Percentiles rank a stretch among this genome's conserved stretches.
Evolutionary conservation across 371 early-diverging fungal species (phyloP).

Genomic region (Circinella umbellata): DNA sequence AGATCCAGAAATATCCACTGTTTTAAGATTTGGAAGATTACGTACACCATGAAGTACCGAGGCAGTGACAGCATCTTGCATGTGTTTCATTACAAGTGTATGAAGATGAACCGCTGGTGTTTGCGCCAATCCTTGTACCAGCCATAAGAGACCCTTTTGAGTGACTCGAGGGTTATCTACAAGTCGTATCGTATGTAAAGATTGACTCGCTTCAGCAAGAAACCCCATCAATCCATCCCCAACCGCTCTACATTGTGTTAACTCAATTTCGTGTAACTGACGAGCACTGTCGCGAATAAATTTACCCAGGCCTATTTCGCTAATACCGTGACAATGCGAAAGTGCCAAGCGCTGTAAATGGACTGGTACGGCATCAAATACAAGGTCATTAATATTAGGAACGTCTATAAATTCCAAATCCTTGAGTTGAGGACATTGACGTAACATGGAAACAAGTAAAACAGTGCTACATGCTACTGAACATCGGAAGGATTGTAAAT

Average conservation of each 20-base stretch:
- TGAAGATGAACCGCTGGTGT: background rate
- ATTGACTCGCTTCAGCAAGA: background rate
- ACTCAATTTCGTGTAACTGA: background rate
- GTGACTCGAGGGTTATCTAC: conserved; percentile 1
- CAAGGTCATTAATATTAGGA: background rate
- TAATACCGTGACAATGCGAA: background rate
- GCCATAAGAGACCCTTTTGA: background rate
- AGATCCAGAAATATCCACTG: background rate
- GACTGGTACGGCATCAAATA: background rate
- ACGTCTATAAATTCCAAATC: background rate
- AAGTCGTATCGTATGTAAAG: background rate
- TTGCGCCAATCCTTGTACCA: background rate
- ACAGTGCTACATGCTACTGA: background rate
- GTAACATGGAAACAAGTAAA: background rate
- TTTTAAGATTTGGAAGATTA: background rate
- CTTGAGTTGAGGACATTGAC: background rate
- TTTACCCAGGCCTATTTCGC: background rate
- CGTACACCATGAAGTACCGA: background rate
- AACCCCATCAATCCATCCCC: background rate
- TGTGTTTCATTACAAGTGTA: background rate
- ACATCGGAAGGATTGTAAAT: background rate
- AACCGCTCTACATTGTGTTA: background rate
- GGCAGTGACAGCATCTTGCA: conserved; percentile 4
- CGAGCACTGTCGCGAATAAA: background rate
- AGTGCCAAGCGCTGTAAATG: background rate